Conservation (phyloP, 352 stramenopile species). For the Phytophthora fragariaefolia region DNA sequence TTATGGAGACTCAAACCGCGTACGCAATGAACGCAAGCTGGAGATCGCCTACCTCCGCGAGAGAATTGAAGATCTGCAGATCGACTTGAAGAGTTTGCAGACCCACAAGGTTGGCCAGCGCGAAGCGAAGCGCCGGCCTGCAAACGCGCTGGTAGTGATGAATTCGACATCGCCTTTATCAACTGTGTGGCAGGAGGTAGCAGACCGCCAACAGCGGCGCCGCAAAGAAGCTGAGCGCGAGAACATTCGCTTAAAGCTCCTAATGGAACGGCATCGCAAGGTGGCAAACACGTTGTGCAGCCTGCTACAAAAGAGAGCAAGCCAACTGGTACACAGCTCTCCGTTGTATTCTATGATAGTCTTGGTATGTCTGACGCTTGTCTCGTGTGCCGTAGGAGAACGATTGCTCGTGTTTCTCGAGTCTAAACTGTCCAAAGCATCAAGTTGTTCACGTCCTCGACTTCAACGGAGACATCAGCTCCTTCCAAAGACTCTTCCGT, state of each 20-base stretch:
- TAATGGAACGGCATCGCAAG: slow-evolving; percentile 52
- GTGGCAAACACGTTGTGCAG: slow-evolving; percentile 43
- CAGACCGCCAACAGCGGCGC: slow-evolving; percentile 24
- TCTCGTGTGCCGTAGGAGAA: slow-evolving; percentile 17
- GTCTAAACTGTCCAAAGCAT: slow-evolving; percentile 14
- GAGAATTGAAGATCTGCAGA: slow-evolving; percentile 41
- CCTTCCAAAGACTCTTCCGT: slow-evolving; percentile 26
- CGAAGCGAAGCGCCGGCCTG: neutral
- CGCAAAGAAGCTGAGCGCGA: slow-evolving; percentile 36
- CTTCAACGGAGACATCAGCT: slow-evolving; percentile 16
- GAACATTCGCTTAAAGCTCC: slow-evolving; percentile 40
- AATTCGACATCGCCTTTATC: slow-evolving; percentile 15
- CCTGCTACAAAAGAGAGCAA: slow-evolving; percentile 39
- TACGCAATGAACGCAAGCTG: slow-evolving; percentile 40
- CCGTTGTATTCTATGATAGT: neutral
- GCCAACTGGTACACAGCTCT: slow-evolving; percentile 25
- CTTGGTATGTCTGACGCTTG: slow-evolving; percentile 5
- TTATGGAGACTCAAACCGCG: slow-evolving; percentile 35
- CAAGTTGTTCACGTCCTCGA: slow-evolving; percentile 27
- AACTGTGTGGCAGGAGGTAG: slow-evolving; percentile 30
- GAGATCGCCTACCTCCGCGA: slow-evolving; percentile 51
- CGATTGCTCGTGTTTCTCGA: slow-evolving; percentile 24
- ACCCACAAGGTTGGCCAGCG: neutral
- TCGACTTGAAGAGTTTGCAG: slow-evolving; percentile 36
- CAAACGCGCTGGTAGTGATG: slow-evolving; percentile 3